Evolutionary conservation across 345 rosid genomes (phyloP).

Genomic region (Moringa oleifera): DNA sequence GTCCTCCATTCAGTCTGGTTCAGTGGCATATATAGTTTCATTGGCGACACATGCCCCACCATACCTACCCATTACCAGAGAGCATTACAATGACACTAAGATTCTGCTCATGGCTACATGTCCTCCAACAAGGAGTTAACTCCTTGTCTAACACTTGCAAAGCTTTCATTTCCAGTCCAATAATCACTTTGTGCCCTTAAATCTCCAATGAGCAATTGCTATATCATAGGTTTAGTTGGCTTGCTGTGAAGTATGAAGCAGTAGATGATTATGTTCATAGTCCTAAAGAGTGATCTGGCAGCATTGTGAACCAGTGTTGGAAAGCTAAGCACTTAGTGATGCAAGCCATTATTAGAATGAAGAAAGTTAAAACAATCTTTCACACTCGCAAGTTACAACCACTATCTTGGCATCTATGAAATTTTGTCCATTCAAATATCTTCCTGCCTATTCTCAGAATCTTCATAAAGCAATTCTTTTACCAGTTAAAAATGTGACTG

Average conservation of each 20-base stretch:
- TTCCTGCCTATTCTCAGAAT: slow-evolving; percentile 13
- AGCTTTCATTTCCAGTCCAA: too few species aligned
- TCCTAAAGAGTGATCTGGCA: too few species aligned
- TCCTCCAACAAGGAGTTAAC: too few species aligned
- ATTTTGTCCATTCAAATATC: slow-evolving; percentile 1
- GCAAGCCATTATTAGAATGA: slow-evolving; percentile 5
- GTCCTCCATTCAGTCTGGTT: slow-evolving; percentile 11
- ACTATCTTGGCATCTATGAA: slow-evolving; percentile 9
- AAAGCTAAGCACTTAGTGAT: slow-evolving; percentile 6
- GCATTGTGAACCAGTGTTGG: too few species aligned
- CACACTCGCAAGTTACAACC: slow-evolving; percentile 17
- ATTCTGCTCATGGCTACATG: slow-evolving; percentile 10
- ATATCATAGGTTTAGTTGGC: too few species aligned
- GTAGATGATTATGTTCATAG: not conserved
- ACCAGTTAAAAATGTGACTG: slow-evolving; percentile 5
- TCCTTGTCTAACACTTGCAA: too few species aligned
- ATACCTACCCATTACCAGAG: slow-evolving; percentile 13
- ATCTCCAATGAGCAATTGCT: too few species aligned
- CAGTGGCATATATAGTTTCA: not conserved
- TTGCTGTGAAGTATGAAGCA: too few species aligned
- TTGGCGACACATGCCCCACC: slow-evolving; percentile 22
- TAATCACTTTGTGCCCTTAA: too few species aligned
- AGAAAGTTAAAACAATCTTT: slow-evolving; percentile 6
- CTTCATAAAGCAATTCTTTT: slow-evolving; percentile 13
- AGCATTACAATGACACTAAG: slow-evolving; percentile 19